A percentile compares a stretch with the other conserved stretches of the same genome.
Conservation (phyloP, 2,329 filamentous ascomycete genomes). For the Ascochyta pisi region DNA sequence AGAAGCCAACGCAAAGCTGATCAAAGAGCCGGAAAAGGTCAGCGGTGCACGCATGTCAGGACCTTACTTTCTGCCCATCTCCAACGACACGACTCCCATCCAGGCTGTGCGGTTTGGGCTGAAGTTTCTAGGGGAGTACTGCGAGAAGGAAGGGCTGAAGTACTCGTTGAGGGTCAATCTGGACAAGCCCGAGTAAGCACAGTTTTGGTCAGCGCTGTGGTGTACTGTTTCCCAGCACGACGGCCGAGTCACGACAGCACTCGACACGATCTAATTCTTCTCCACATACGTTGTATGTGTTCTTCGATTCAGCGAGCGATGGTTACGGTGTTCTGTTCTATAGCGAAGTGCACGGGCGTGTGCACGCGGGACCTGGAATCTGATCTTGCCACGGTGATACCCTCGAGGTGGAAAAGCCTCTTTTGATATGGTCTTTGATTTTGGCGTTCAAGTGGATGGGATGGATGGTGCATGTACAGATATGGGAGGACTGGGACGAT, state of each 20-base stretch:
- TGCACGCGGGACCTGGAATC: slow-evolving; percentile 5
- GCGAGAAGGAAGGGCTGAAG: slow-evolving; percentile 41
- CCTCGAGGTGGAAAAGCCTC: slow-evolving; percentile 14
- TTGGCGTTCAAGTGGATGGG: neutral
- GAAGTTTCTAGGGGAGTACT: slow-evolving; percentile 53
- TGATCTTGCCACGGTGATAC: slow-evolving; percentile 17
- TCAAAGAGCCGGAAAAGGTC: slow-evolving; percentile 43
- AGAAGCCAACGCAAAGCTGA: slow-evolving; percentile 26
- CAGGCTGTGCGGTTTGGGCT: slow-evolving; percentile 54
- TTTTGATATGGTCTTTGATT: slow-evolving; percentile 5
- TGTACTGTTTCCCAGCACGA: neutral
- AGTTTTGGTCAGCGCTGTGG: neutral
- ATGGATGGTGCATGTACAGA: neutral
- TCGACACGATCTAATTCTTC: neutral
- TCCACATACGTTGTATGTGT: slow-evolving; percentile 2
- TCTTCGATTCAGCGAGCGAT: slow-evolving; percentile 8
- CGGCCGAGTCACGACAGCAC: neutral
- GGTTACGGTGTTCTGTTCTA: slow-evolving; percentile 2
- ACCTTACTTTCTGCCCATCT: slow-evolving; percentile 51
- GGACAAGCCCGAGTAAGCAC: slow-evolving; percentile 32
- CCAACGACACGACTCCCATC: slow-evolving; percentile 51
- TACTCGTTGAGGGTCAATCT: slow-evolving; percentile 38
- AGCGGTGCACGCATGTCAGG: slow-evolving; percentile 44
- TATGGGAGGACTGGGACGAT: neutral
- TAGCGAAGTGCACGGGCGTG: slow-evolving; percentile 9